These are phyloP conservation scores for Skeletonema grethae DNA, from an alignment of 108 stramenopile genomes.

Conservation along the genomic window DNA sequence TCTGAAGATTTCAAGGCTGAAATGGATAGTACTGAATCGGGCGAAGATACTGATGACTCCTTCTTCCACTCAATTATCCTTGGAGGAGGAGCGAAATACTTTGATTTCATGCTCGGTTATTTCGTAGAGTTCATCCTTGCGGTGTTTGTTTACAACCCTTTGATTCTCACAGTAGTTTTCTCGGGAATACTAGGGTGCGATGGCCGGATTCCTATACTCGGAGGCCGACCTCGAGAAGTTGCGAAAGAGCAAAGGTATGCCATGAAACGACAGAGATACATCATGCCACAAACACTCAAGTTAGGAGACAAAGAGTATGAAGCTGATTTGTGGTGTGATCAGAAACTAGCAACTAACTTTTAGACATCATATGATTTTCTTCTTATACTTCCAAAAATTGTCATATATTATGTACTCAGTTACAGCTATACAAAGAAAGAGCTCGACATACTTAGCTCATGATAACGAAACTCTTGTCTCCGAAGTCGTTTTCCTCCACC, in stretches of 20 bases:
- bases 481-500: slow-evolving; percentile 51
- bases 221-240: slow-evolving; percentile 66
- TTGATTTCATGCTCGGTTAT: slow-evolving; percentile 64
- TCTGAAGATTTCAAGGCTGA: slow-evolving; percentile 18
- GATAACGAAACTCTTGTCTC: slow-evolving; percentile 7
- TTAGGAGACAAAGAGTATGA: slow-evolving; percentile 42
- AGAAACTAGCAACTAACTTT: slow-evolving; percentile 38
- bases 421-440: too few species aligned
- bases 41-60: slow-evolving; percentile 12
- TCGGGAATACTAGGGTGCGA: slow-evolving; percentile 66
- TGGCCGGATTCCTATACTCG: slow-evolving; percentile 53
- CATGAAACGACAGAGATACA: slow-evolving; percentile 39
- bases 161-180: slow-evolving; percentile 62
- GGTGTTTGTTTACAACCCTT: slow-evolving; percentile 68
- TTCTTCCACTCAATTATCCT: slow-evolving; percentile 35
- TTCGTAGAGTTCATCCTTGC: slow-evolving; percentile 63
- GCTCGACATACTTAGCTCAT: not conserved
- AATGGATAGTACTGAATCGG: not conserved
- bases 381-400: too few species aligned
- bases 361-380: slow-evolving; percentile 1
- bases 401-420: too few species aligned
- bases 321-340: slow-evolving; percentile 42
- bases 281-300: slow-evolving; percentile 37
- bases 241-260: slow-evolving; percentile 40
- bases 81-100: slow-evolving; percentile 40